Base-by-base conservation (phyloP, 148 eudicot genomes). In the Rhododendron ovatum region DNA sequence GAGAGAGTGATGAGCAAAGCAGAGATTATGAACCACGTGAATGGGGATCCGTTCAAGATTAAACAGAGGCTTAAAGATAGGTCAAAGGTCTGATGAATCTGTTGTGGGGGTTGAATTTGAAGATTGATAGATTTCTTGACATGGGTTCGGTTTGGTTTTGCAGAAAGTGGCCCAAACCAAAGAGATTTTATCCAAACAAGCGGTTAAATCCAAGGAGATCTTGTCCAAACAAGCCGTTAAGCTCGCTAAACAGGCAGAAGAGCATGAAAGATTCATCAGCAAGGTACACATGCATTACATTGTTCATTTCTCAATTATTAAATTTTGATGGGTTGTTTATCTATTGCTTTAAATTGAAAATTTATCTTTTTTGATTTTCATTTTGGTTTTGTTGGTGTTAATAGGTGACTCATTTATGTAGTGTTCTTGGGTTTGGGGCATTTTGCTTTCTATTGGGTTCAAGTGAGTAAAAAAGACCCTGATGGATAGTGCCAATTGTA, bases 351-450 rank as follows among this genome's bases (percentile, higher is more conserved):
- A 3, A 39, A 39, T 20, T 41, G 47, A 47, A 2, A 77, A 11
- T 22, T 35, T 8, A 22, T 57, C 80, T 77, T 77, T 51, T 43
- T 77, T 22, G n/a, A 43, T 77, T 20, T 77, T 18, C 8, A 8
- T 41, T 37, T 75, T 63, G 63, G 24, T 57, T 18, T 17, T 57
- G 4, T 15, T 18, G 63, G 63, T 18, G 63, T 33, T 59, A 86
- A 84, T 87, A 97, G 98, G 98, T 97, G 89, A 97, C 96, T 83
- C 91, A 97, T 93, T 86, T 97, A 30, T 88, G 93, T 85, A 93
- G 98, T 85, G 99, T 97, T 77, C 90, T 97, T 84, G 96, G 98
- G n/a, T 97, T 97, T 85, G 99, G 99, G 43, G 95, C 93, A 86
- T 94, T 97, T 89, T 97, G 99, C 95, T 97, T 94, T 86, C 87